These are phyloP conservation scores for Cornus florida DNA, from an alignment of 148 eudicot species.

Conservation along the genomic window DNA sequence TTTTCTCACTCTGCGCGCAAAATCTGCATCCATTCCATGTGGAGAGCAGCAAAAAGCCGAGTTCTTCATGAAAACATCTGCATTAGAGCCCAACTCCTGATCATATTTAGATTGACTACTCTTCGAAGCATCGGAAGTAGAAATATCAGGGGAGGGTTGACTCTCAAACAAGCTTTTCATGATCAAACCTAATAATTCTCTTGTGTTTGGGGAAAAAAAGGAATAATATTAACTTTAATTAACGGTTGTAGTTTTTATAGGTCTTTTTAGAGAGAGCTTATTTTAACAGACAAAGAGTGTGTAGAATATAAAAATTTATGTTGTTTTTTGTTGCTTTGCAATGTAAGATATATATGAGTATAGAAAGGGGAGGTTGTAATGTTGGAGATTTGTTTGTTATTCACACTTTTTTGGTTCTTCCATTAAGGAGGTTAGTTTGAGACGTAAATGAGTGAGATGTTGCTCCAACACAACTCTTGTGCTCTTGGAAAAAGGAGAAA, in stretches of 20 bases:
- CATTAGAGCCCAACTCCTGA: conserved; percentile 28
- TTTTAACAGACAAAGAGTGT: conserved; percentile 9
- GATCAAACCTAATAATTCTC: neutral
- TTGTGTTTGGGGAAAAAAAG: neutral
- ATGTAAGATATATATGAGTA: neutral
- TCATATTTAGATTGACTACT: conserved; percentile 25
- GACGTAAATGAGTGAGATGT: conserved; percentile 15
- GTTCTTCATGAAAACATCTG: neutral
- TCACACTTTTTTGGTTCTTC: conserved; percentile 6
- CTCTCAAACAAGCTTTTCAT: conserved; percentile 28
- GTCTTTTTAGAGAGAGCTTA: neutral
- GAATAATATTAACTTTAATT: neutral
- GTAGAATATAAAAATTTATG: conserved; percentile 2
- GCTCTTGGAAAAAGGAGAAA: neutral
- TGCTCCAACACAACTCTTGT: conserved; percentile 26
- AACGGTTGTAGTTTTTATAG: neutral
- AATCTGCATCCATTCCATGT: conserved; percentile 23
- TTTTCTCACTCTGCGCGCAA: conserved; percentile 40
- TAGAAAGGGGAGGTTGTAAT: neutral
- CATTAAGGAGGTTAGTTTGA: neutral
- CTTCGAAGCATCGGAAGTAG: conserved; percentile 22
- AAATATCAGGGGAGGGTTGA: conserved; percentile 16
- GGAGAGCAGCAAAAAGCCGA: conserved; percentile 16
- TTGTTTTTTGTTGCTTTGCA: too few relatives aligned
- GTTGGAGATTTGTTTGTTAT: conserved; percentile 14